Evolutionary conservation across 305 asterid species (phyloP).

Genomic region (Fraxinus floribunda): DNA sequence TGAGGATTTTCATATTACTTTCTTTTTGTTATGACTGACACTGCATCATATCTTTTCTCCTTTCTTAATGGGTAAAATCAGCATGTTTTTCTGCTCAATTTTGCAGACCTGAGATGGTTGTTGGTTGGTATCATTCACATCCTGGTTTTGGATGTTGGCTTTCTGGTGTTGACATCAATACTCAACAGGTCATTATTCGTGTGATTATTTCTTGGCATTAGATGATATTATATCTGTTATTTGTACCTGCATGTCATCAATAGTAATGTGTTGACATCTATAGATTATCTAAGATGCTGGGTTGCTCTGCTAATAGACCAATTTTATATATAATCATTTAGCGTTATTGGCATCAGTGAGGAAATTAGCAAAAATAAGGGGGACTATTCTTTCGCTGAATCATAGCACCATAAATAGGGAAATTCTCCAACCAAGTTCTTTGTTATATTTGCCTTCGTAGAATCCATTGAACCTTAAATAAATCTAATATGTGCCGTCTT

Average conservation of each 20-base stretch:
- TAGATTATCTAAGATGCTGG: neutral
- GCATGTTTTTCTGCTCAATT: slow-evolving; percentile 20
- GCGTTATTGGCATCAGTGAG: neutral
- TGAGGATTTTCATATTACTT: neutral
- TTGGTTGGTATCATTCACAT: slow-evolving; percentile 98
- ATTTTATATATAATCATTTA: neutral
- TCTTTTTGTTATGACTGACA: neutral
- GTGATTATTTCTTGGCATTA: neutral
- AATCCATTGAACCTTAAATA: neutral
- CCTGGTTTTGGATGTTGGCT: slow-evolving; percentile 99
- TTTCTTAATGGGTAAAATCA: slow-evolving; percentile 8
- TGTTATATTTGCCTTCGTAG: neutral
- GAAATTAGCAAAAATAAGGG: neutral
- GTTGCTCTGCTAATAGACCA: neutral
- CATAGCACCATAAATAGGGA: neutral
- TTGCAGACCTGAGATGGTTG: slow-evolving; percentile 98
- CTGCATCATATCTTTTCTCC: neutral
- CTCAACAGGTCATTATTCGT: slow-evolving; percentile 72
- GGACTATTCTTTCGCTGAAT: neutral
- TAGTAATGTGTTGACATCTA: neutral
- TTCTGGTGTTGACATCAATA: slow-evolving; percentile 96
- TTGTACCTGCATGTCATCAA: neutral
- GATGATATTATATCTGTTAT: neutral
- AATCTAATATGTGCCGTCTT: neutral
- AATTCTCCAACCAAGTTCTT: neutral